Evolutionary conservation across 2,329 filamentous ascomycete species (phyloP).

Genomic region (Aspergillus nomiae): DNA sequence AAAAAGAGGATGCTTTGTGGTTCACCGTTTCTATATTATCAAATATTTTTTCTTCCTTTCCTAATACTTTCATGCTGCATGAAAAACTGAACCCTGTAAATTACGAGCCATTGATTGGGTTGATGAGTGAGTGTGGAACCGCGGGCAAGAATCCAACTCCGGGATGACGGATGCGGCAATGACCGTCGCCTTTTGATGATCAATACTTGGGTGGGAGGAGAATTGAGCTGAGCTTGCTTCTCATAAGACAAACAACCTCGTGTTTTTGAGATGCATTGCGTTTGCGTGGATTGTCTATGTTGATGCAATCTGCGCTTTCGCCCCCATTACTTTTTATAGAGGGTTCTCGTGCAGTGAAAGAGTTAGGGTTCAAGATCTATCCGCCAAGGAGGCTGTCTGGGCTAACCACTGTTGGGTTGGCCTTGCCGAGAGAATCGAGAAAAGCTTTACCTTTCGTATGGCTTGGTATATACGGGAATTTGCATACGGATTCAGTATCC

Average conservation of each 20-base stretch:
- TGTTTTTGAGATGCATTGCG: background rate
- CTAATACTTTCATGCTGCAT: background rate
- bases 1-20: background rate
- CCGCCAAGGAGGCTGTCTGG: background rate
- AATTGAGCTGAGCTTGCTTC: background rate
- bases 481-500: background rate
- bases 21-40: background rate
- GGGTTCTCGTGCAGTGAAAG: too few relatives aligned
- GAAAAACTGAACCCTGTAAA: background rate
- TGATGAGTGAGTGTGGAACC: background rate
- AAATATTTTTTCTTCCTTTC: background rate
- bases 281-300: background rate
- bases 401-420: background rate
- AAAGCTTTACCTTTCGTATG: background rate
- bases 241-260: background rate
- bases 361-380: background rate
- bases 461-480: background rate
- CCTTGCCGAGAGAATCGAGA: background rate
- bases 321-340: background rate
- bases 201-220: background rate
- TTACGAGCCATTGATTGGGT: background rate
- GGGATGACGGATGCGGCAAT: slow-evolving; percentile 8
- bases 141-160: background rate
- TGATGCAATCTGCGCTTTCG: background rate
- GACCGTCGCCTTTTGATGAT: background rate